These are phyloP conservation scores for Suhomyces kilbournensis DNA, from an alignment of 805 yeast species.

Conservation along the genomic window DNA sequence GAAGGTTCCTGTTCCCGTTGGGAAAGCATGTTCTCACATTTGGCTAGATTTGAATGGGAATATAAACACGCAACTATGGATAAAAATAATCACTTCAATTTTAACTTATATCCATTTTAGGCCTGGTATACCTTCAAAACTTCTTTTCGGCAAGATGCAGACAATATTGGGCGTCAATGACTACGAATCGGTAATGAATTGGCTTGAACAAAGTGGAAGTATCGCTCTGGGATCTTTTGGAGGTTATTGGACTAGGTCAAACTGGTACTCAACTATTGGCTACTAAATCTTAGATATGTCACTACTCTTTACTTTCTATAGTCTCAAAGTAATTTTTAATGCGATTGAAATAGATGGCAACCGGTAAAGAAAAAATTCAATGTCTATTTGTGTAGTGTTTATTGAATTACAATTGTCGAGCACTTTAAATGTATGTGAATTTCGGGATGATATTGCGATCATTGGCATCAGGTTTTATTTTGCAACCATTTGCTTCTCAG, in stretches of 20 bases:
- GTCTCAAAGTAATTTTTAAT: neutral
- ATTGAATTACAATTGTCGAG: neutral
- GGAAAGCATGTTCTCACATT: slow-evolving; percentile 58
- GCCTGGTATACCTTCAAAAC: slow-evolving; percentile 32
- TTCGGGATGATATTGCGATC: neutral
- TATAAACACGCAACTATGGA: slow-evolving; percentile 62
- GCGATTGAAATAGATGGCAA: neutral
- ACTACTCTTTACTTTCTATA: neutral
- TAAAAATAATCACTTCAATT: slow-evolving; percentile 47
- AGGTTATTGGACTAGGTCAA: slow-evolving; percentile 43
- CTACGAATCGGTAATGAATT: slow-evolving; percentile 25
- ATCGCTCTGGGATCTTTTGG: slow-evolving; percentile 27
- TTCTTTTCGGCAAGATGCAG: slow-evolving; percentile 24
- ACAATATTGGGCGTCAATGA: slow-evolving; percentile 30
- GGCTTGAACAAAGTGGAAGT: slow-evolving; percentile 43
- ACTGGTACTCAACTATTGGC: slow-evolving; percentile 48
- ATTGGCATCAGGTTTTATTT: neutral
- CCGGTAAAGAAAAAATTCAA: neutral
- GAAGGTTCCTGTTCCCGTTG: slow-evolving; percentile 50
- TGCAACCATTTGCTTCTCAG: neutral
- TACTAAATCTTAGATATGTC: neutral
- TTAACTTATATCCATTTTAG: slow-evolving; percentile 31
- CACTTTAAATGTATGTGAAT: no score
- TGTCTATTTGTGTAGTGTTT: neutral
- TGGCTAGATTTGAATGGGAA: slow-evolving; percentile 72